A percentile compares a stretch with the other conserved stretches of the same genome.
Conservation (phyloP, 805 yeast genomes). For the Starmerella bacillaris region DNA sequence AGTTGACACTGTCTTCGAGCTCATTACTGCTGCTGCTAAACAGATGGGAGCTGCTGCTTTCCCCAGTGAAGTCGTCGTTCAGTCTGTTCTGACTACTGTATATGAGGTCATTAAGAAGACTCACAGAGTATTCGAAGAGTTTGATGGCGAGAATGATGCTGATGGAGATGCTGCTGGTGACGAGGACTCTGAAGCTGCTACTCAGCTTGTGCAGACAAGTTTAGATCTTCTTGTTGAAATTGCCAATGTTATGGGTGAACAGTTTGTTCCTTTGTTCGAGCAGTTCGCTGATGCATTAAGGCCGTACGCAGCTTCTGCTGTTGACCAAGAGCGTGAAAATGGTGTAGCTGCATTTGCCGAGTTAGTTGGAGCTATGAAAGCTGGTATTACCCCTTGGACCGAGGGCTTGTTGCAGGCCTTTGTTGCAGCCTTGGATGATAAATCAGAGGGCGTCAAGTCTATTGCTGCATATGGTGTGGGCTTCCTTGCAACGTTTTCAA, state of each 20-base stretch:
- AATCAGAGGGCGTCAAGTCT: conserved; percentile 67
- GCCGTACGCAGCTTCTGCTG: conserved; percentile 30
- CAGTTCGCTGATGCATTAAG: conserved; percentile 42
- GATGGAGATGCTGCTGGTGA: conserved; percentile 41
- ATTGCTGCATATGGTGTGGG: conserved; percentile 96
- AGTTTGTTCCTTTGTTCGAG: conserved; percentile 63
- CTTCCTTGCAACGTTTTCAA: conserved; percentile 37
- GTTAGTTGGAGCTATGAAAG: conserved; percentile 57
- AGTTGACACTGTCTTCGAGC: conserved; percentile 64
- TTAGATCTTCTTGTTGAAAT: conserved; percentile 68
- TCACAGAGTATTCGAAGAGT: conserved; percentile 32
- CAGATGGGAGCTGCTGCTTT: conserved; percentile 55
- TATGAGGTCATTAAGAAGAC: conserved; percentile 59
- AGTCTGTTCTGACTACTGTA: conserved; percentile 50
- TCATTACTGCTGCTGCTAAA: conserved; percentile 47
- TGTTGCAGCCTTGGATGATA: conserved; percentile 48
- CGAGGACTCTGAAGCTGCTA: conserved; percentile 36
- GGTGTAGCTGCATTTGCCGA: conserved; percentile 87
- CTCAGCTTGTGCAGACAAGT: conserved; percentile 65
- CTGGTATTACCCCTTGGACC: conserved; percentile 40
- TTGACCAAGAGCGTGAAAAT: conserved; percentile 58
- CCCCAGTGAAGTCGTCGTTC: conserved; percentile 39
- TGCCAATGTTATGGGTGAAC: conserved; percentile 59
- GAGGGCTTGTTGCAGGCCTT: conserved; percentile 50
- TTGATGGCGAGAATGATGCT: conserved; percentile 37